Conservation (phyloP, 495 filamentous ascomycete genomes). For the Trichodelitschia bisporula region DNA sequence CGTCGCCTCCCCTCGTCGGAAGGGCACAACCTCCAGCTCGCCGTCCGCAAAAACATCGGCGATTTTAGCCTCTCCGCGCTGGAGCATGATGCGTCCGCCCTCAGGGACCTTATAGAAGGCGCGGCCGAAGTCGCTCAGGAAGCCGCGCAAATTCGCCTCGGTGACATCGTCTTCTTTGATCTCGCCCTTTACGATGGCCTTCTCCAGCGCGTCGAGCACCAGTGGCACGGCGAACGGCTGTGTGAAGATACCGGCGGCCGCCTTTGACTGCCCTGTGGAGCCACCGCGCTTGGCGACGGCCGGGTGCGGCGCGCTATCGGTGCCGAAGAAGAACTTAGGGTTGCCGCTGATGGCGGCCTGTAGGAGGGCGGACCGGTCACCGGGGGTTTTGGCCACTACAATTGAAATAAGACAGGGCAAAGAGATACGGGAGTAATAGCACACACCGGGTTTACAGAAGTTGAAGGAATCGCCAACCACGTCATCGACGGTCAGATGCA, state of each 20-base stretch:
- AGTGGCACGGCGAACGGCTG: constrained; percentile 64
- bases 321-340: constrained; percentile 55
- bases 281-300: constrained; percentile 40
- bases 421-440: constrained; percentile 4
- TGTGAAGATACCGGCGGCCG: constrained; percentile 75
- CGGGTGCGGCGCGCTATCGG: constrained; percentile 46
- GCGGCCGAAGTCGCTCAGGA: constrained; percentile 51
- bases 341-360: constrained; percentile 38
- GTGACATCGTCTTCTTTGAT: constrained; percentile 44
- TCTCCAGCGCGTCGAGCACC: constrained; percentile 49
- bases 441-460: constrained; percentile 46
- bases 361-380: constrained; percentile 52
- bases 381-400: constrained; percentile 23
- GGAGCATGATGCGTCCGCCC: constrained; percentile 32
- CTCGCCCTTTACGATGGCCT: constrained; percentile 38
- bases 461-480: constrained; percentile 51
- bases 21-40: constrained; percentile 41
- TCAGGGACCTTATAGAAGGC: constrained; percentile 37
- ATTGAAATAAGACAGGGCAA: not conserved
- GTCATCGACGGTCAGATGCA: constrained; percentile 54
- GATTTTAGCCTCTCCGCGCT: constrained; percentile 32
- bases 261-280: constrained; percentile 26
- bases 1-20: constrained; percentile 36
- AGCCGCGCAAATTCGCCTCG: constrained; percentile 41
- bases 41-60: constrained; percentile 35